Base-by-base conservation (phyloP, 2,329 filamentous ascomycete genomes). In the Tetracladium maxilliforme region DNA sequence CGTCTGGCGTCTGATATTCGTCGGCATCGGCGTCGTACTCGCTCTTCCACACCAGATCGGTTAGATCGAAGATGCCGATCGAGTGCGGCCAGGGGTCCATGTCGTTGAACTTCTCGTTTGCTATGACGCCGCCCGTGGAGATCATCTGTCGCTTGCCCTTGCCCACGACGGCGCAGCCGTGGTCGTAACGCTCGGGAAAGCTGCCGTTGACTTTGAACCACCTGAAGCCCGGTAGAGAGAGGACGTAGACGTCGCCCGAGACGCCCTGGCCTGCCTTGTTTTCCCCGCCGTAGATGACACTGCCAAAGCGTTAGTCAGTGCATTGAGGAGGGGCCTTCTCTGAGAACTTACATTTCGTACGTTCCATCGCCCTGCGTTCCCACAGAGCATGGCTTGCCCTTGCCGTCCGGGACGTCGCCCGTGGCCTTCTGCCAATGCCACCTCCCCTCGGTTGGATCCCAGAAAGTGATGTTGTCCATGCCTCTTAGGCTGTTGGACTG, bases 31-130 rank as follows among this genome's bases (percentile, higher is more conserved):
- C 40, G 14, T 54, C 39, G 29, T 51, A 56, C 2, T 35, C 30
- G 22, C 42, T 31, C 4, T 25, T 37, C 51, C 52, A 56, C 6
- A 30, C 22, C 32, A 54, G 33, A 10, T 39, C 36, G 4, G 43
- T 47, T 45, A 57, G 43, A 25, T 56, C 52, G 30, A 54, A 51
- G 7, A 58, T 37, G 3, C 52, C 49, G 11, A 57, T 35, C 1
- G 49, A 48, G 18, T 48, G 43, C 5, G 32, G 29, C 47, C 48
- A 54, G 1, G 44, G 44, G 24, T 54, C 50, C 8, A 35, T 28
- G 7, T 43, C 42, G 6, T 28, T 31, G 12, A 34, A 38, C 4
- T 31, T 33, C 11, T 33, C 31, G 16, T 33, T 36, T 13, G 37
- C 38, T 20, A 49, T 41, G 6, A 37, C 33, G 6, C 54, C 54